Evolutionary conservation across 2,329 filamentous ascomycete species (phyloP), one percentile per base, ranked within the genome.

Genomic region (Calonectria crousiana): DNA sequence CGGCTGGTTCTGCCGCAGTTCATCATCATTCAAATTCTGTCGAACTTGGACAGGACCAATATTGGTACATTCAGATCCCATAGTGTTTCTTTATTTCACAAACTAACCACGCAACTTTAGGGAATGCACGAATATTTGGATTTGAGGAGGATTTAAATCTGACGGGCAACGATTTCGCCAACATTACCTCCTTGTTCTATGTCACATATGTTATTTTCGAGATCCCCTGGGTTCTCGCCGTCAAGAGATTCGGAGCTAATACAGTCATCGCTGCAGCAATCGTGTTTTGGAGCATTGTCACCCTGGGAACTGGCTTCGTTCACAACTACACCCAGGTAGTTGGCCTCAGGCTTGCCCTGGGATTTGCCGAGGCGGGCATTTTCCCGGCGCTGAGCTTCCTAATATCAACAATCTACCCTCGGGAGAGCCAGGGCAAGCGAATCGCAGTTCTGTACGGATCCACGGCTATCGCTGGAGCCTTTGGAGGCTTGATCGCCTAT

Each of bases 371-470:
- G 82, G 90, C 89, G 6, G 91, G 90, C 0, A 84, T 92, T 0
- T 92, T 93, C 75, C 91, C 91, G 0, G 90, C 90, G 0, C 85
- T 92, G 73, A 88, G 89, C 0, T 82, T 90, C 14, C 92, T 92
- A 67, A 68, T 78, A 13, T 74, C 75, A 1, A 71, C 71, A 18
- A 75, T 78, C 44, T 78, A 77, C 64, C 66, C 69, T 2, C 72
- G 71, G 6, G 58, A 65, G 23, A 70, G 76, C 5, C 73, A 76
- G 30, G 73, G 70, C 26, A 38, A 76, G 16, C 65, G 77, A 38
- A 72, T 73, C 14, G 72, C 73, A 2, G 75, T 75, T 18, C 64
- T 78, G 53, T 78, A 72, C 60, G 70, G 64, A 4, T 52, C 69
- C 4, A 67, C 69, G 6, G 65, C 69, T 3, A 38, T 74, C 4